Percentiles rank a stretch among this genome's conserved stretches.
Conservation (phyloP, 768 basidiomycete genomes). For the Suillus cothurnatus region DNA sequence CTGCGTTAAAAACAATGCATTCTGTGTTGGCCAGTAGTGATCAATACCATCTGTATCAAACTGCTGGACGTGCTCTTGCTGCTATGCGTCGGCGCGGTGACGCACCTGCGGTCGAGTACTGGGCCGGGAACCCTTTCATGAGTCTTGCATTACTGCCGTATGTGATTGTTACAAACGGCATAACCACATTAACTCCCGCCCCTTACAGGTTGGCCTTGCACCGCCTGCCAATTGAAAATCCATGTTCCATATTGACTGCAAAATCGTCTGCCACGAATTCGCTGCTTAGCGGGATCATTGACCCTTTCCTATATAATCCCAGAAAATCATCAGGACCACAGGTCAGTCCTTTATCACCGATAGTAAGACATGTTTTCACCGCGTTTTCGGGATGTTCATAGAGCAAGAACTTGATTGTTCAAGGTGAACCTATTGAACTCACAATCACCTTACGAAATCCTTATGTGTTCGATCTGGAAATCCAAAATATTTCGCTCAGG, state of each 20-base stretch:
- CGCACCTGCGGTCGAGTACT: conserved; percentile 72
- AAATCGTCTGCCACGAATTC: conserved; percentile 43
- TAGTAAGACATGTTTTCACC: neutral
- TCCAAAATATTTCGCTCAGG: conserved; percentile 84
- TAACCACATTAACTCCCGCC: neutral
- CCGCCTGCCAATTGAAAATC: conserved; percentile 75
- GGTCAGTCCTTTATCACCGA: conserved; percentile 41
- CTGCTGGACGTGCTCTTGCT: conserved; percentile 69
- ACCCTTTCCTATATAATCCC: conserved; percentile 94
- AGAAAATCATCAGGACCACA: conserved; percentile 59
- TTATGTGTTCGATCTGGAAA: conserved; percentile 88
- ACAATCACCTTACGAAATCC: conserved; percentile 87
- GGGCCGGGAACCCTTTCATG: conserved; percentile 81
- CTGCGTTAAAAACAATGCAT: conserved; percentile 76
- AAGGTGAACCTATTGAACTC: conserved; percentile 83
- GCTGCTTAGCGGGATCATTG: conserved; percentile 58
- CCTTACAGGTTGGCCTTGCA: conserved; percentile 62
- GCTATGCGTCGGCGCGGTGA: conserved; percentile 82
- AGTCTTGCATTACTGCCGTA: conserved; percentile 81
- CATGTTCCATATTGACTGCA: conserved; percentile 53
- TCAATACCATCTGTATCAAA: conserved; percentile 77
- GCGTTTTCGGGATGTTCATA: conserved; percentile 23
- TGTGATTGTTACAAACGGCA: conserved; percentile 27
- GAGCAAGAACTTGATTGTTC: conserved; percentile 70
- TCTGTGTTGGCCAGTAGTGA: conserved; percentile 70